Evolutionary conservation across 805 yeast genomes (phyloP).

Genomic region (Pichia phayaonensis): DNA sequence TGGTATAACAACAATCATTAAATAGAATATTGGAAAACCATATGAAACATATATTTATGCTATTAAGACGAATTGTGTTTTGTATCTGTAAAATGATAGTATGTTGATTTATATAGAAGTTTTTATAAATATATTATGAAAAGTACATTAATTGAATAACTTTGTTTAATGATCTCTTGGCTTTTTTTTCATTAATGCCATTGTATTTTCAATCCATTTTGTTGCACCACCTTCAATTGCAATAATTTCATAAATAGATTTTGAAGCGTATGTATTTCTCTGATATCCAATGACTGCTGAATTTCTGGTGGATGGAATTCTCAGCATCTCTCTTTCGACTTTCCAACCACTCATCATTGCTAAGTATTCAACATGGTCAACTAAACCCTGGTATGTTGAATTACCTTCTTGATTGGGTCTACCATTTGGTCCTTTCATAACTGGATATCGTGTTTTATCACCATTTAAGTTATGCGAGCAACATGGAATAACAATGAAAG

Average conservation of each 20-base stretch:
- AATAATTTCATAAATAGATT: constrained; percentile 50
- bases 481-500: constrained; percentile 90
- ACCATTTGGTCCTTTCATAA: constrained; percentile 26
- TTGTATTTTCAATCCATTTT: constrained; percentile 79
- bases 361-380: constrained; percentile 72
- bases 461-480: constrained; percentile 88
- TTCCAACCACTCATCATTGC: constrained; percentile 73
- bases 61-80: not conserved
- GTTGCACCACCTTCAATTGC: constrained; percentile 82
- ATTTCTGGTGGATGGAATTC: constrained; percentile 92
- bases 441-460: constrained; percentile 56
- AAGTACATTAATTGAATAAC: too few species aligned
- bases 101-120: not conserved
- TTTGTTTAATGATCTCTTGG: constrained; percentile 55
- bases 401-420: constrained; percentile 17
- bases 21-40: too few species aligned
- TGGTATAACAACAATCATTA: not conserved
- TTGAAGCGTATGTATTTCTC: constrained; percentile 19
- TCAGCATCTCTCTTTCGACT: constrained; percentile 73
- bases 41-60: too few species aligned
- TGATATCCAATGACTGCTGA: constrained; percentile 76
- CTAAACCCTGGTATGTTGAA: constrained; percentile 79
- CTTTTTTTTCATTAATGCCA: constrained; percentile 58
- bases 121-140: not conserved
- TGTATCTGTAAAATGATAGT: not conserved